Base-by-base conservation (phyloP, 2,329 filamentous ascomycete species). In the Graphiopsis chlorocephala region DNA sequence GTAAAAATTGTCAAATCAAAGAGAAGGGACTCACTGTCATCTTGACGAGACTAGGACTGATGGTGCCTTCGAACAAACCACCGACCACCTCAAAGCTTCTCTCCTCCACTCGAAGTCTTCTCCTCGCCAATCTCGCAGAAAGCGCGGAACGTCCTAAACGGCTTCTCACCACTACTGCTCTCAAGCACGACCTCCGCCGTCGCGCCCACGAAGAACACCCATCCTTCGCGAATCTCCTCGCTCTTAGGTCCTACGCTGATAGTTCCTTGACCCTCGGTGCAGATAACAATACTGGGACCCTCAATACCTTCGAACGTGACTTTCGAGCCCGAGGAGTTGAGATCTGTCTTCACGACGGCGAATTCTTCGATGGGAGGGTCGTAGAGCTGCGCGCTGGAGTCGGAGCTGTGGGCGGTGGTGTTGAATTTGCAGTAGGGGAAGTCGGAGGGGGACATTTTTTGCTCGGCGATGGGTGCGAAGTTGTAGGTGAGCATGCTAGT, bases 321-420 rank as follows among this genome's bases (percentile, higher is more conserved):
- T 79, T 96, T 97, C 31, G 91, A 87, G 2, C 88, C 90, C 0
- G 83, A 78, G 50, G 80, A 82, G 69, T 89, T 90, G 38, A 99
- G 82, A 12, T 90, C 86, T 0, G 91, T 90, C 73, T 92, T 89
- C 55, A 97, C 87, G 17, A 99, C 94, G 69, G 88, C 90, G 78
- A 99, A 99, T 76, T 99, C 95, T 61, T 97, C 92, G 68, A 99
- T 99, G 0, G 95, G 95, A 0, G 95, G 95, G 74, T 99, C 91
- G 78, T 99, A 99, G 17, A 98, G 85, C 11, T 86, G 81, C 3
- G 87, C 86, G 7, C 86, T 83, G 2, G 91, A 94, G 58, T 83
- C 87, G 6, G 90, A 92, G 67, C 87, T 90, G 80, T 97, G 97
- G 7, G 89, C 93, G 0, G 83, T 79, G n/a, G 87, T 86, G 77